A percentile compares a stretch with the other conserved stretches of the same genome.
phyloP scores from a whole-genome alignment of 192 early-diverging fungal genomes.

The Phlyctochytrium planicorne region DNA sequence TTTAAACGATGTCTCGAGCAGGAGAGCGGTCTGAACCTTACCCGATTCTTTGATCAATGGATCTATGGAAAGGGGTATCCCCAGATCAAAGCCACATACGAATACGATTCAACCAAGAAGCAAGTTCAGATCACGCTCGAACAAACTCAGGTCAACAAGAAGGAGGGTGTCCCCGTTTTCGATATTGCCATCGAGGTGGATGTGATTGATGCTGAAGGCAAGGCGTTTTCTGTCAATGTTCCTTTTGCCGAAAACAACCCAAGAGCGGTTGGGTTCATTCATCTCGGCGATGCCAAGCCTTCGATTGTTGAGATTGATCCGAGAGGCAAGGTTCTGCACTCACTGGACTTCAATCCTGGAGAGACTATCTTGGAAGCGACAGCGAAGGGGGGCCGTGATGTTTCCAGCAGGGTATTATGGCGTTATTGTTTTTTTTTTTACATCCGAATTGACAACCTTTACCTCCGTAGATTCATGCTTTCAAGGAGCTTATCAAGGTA shows the following conservation, averaged over 20 bases:
- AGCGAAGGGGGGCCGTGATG: slow-evolving; percentile 37
- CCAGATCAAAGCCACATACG: slow-evolving; percentile 71
- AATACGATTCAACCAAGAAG: slow-evolving; percentile 84
- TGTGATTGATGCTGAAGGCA: slow-evolving; percentile 39
- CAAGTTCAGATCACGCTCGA: slow-evolving; percentile 70
- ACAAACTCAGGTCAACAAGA: slow-evolving; percentile 46
- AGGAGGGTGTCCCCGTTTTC: slow-evolving; percentile 43
- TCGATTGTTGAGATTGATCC: slow-evolving; percentile 47
- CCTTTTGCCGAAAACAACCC: slow-evolving; percentile 33
- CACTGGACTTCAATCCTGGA: slow-evolving; percentile 39
- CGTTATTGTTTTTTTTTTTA: slow-evolving; percentile 9
- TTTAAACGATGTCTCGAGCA: slow-evolving; percentile 72
- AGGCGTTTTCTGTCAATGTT: slow-evolving; percentile 24
- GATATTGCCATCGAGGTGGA: slow-evolving; percentile 43
- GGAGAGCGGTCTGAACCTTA: slow-evolving; percentile 76
- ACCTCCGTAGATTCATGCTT: slow-evolving; percentile 26
- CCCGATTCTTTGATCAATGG: slow-evolving; percentile 87
- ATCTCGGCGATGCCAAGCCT: slow-evolving; percentile 29
- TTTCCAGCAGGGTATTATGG: slow-evolving; percentile 36
- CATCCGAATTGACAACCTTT: neutral
- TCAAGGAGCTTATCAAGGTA: slow-evolving; percentile 48
- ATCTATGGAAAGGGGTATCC: slow-evolving; percentile 86
- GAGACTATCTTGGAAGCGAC: slow-evolving; percentile 40
- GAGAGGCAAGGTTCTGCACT: slow-evolving; percentile 38
- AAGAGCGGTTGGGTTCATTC: slow-evolving; percentile 27